Conservation (phyloP, 306 rosid genomes). For the Medicago arabica region DNA sequence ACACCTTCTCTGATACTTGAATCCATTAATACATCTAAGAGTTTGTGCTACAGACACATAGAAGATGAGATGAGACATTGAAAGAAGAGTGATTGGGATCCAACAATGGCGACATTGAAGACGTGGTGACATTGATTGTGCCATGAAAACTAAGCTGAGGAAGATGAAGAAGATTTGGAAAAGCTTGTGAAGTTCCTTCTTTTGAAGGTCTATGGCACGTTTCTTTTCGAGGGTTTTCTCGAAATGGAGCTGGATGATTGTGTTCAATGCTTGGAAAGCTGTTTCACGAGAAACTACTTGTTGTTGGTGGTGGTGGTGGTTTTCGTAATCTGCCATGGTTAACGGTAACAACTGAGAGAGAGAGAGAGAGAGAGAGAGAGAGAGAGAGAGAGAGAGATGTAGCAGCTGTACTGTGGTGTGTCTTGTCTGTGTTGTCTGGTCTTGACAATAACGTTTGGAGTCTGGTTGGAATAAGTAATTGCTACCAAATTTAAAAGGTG, state of each 20-base stretch:
- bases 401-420: not conserved
- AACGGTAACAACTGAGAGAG: conserved; percentile 7
- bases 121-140: conserved; percentile 55
- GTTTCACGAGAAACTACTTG: conserved; percentile 65
- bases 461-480: conserved; percentile 10
- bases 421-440: not conserved
- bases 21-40: conserved; percentile 81
- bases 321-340: conserved; percentile 50
- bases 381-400: not conserved
- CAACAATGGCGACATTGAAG: conserved; percentile 93
- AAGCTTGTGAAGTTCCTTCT: conserved; percentile 79
- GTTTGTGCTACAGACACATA: conserved; percentile 91
- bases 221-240: conserved; percentile 93
- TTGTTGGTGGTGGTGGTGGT: conserved; percentile 53
- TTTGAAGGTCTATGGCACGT: conserved; percentile 83
- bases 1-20: conserved; percentile 94
- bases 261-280: conserved; percentile 81
- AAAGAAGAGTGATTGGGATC: conserved; percentile 88
- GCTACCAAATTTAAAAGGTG: conserved; percentile 9
- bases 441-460: conserved; percentile 38
- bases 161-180: conserved; percentile 86
- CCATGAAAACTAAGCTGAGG: conserved; percentile 58
- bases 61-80: conserved; percentile 83
- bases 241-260: conserved; percentile 90
- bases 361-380: conserved; percentile 1